Evolutionary conservation across 2,329 filamentous ascomycete genomes (phyloP), one percentile per base, ranked within the genome.

Genomic region (Kalmusia sp.): DNA sequence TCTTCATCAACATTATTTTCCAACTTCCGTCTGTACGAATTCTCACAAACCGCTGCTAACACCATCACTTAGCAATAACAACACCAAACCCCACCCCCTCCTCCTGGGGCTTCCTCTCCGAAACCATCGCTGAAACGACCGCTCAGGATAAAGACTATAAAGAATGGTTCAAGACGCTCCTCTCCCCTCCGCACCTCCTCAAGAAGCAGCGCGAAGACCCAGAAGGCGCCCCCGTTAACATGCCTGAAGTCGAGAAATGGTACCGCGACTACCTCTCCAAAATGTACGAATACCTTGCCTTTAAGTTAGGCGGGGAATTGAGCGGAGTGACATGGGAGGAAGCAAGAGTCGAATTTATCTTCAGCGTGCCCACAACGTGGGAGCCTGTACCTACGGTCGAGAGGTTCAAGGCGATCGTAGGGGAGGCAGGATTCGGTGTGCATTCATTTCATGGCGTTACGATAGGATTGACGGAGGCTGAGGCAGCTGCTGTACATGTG

Each of bases 341-440:
- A 64, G 74, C 81, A 49, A 70, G 69, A 0, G 78, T 85, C 1
- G 77, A 80, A 33, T 86, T 84, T 58, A 68, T 84, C 7, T 85
- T 85, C 67, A 82, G 80, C 39, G 82, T 84, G 1, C 83, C 83
- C 0, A 85, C 83, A 1, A 85, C 83, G 0, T 86, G 83, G 83
- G 76, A 74, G 8, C 79, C 71, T 2, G 72, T 80, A 52, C 74
- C 76, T 6, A 78, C 80, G 2, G 79, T 84, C 45, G 82, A 84
- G 64, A 69, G 66, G 4, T 85, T 84, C 68, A 80, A 80, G 52
- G 61, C 62, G 1, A 77, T 82, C 25, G 78, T 84, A 2, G 61
- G 65, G 12, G 66, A 74, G 14, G 79, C 81, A 1, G 82, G 82
- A 0, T 86, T 84, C 54, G 82, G 80, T 3, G 52, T 59, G 4